phyloP scores from a whole-genome alignment of 148 eudicot species.

The Mesembryanthemum crystallinum region DNA sequence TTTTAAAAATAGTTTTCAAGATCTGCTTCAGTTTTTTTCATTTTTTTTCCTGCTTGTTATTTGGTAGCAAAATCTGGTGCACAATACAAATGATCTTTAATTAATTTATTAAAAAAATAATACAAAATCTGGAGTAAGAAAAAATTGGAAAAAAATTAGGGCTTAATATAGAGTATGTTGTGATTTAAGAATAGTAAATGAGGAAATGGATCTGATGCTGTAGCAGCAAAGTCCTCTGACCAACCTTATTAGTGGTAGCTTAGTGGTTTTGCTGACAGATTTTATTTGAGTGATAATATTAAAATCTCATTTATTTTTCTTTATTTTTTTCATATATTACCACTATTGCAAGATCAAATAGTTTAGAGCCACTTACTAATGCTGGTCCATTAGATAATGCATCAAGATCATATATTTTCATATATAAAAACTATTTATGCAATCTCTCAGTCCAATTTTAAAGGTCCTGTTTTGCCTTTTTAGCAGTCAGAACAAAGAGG shows the following conservation, averaged over 20 bases:
- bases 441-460: too few relatives aligned
- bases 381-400: too few relatives aligned
- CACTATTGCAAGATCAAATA: constrained; percentile 8
- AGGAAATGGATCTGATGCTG: constrained; percentile 13
- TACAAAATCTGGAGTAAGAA: neutral
- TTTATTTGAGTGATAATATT: neutral
- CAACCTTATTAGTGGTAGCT: constrained; percentile 31
- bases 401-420: too few relatives aligned
- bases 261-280: constrained; percentile 28
- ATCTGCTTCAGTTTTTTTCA: constrained; percentile 6
- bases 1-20: neutral
- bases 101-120: neutral
- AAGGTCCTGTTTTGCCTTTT: too few relatives aligned
- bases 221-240: constrained; percentile 27
- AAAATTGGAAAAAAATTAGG: too few relatives aligned
- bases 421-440: too few relatives aligned
- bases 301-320: neutral
- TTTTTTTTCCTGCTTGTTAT: constrained; percentile 11
- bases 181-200: constrained; percentile 2
- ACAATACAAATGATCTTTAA: constrained; percentile 1
- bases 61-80: constrained; percentile 16
- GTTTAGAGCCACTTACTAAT: neutral
- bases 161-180: neutral
- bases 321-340: neutral
- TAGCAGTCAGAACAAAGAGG: too few relatives aligned